Percentiles rank a stretch among this genome's conserved stretches.
Conservation (phyloP, 2,329 filamentous ascomycete genomes). For the Aspergillus aculeatinus region DNA sequence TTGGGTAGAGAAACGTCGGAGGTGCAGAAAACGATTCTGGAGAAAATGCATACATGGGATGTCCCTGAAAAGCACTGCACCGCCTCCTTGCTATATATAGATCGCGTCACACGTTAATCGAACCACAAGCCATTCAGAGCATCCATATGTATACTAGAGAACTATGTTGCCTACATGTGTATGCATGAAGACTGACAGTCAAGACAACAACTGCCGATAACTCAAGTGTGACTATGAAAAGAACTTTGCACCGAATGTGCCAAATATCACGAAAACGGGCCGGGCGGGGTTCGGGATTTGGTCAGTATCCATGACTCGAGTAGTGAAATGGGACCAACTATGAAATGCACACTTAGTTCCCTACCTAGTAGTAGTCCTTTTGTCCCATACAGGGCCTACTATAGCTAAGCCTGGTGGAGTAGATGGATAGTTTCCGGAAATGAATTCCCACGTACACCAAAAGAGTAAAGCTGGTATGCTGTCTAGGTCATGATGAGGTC, state of each 20-base stretch:
- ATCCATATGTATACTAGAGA: slow-evolving; percentile 8
- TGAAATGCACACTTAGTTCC: too few species aligned
- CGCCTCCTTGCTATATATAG: slow-evolving; percentile 19
- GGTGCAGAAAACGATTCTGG: background rate
- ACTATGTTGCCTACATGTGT: slow-evolving; percentile 14
- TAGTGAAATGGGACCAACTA: background rate
- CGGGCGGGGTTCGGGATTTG: too few species aligned
- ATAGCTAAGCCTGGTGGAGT: background rate
- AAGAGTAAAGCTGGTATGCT: background rate
- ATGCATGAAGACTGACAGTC: background rate
- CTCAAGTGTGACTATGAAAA: background rate
- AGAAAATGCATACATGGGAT: background rate
- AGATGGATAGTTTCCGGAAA: background rate
- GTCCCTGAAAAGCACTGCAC: slow-evolving; percentile 9
- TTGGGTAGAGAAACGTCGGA: too few species aligned
- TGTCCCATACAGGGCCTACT: background rate
- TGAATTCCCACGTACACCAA: background rate
- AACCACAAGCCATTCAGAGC: background rate
- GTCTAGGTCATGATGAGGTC: slow-evolving; percentile 14
- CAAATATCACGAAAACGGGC: background rate
- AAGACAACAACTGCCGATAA: background rate
- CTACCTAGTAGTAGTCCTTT: background rate
- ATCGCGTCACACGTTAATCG: slow-evolving; percentile 1
- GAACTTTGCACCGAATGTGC: background rate
- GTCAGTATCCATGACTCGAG: background rate